Evolutionary conservation across 2,329 filamentous ascomycete species (phyloP).

Genomic region (Neofusicoccum ribis): DNA sequence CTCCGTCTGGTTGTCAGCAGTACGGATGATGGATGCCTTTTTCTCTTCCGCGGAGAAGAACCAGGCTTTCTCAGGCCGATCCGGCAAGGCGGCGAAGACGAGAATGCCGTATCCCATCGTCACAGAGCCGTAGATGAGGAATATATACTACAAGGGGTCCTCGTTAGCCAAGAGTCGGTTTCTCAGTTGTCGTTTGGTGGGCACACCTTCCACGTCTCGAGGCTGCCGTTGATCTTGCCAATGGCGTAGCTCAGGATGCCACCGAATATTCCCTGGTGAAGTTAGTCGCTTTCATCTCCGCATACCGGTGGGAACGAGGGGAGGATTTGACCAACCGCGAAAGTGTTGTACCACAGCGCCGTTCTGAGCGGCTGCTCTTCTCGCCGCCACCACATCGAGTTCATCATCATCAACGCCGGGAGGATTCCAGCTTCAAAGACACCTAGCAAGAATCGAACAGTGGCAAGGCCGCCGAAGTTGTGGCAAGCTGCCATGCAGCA

Average conservation of each 20-base stretch:
- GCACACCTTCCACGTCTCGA: conserved; percentile 47
- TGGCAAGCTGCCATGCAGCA: conserved; percentile 62
- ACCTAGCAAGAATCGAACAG: conserved; percentile 31
- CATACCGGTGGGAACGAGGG: too few relatives aligned
- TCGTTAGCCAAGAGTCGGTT: neutral
- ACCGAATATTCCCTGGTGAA: conserved; percentile 64
- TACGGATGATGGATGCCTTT: neutral
- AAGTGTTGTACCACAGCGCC: conserved; percentile 32
- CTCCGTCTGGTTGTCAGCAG: neutral
- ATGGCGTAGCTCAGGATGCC: neutral
- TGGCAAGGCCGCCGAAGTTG: conserved; percentile 57
- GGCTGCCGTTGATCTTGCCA: neutral
- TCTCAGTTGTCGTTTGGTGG: too few relatives aligned
- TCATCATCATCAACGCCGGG: conserved; percentile 29
- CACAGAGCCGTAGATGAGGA: neutral
- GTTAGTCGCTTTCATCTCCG: conserved; percentile 63
- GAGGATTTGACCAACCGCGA: neutral
- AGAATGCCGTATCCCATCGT: neutral
- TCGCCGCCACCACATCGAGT: conserved; percentile 25
- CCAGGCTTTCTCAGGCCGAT: neutral
- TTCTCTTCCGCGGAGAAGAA: neutral
- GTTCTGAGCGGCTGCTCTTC: neutral
- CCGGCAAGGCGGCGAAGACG: neutral
- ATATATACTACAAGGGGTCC: conserved; percentile 41
- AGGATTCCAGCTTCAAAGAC: conserved; percentile 26